phyloP scores from a whole-genome alignment of 352 stramenopile genomes.

The Achlya hypogyna region DNA sequence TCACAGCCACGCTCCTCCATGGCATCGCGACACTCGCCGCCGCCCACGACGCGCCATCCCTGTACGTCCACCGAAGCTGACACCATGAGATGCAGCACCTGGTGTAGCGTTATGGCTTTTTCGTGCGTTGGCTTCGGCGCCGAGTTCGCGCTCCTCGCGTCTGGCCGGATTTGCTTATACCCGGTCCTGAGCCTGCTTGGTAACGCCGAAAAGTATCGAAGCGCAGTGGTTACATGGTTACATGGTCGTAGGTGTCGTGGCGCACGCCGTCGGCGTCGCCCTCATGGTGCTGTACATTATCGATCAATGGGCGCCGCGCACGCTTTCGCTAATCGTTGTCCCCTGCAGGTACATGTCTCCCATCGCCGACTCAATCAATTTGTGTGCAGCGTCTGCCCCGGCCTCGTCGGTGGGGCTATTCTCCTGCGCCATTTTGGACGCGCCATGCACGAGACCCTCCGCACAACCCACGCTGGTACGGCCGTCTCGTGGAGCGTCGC shows the following conservation, averaged over 20 bases:
- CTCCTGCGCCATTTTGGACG: background rate
- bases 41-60: background rate
- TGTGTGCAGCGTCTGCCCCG: background rate
- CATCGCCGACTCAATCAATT: too few relatives aligned
- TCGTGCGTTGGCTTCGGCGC: background rate
- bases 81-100: too few relatives aligned
- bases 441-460: background rate
- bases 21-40: background rate
- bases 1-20: background rate
- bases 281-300: background rate
- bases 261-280: background rate
- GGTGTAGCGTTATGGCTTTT: too few relatives aligned
- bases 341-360: background rate
- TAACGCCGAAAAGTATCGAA: too few relatives aligned
- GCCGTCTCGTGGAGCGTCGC: background rate
- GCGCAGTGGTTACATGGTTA: too few relatives aligned
- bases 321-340: background rate
- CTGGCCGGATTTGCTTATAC: background rate
- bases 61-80: too few relatives aligned
- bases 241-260: background rate
- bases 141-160: background rate
- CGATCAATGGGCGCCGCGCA: background rate
- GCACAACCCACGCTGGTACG: background rate
- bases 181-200: background rate
- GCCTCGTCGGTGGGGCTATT: background rate